Conservation (phyloP, 306 rosid species). For the Vicia faba region DNA sequence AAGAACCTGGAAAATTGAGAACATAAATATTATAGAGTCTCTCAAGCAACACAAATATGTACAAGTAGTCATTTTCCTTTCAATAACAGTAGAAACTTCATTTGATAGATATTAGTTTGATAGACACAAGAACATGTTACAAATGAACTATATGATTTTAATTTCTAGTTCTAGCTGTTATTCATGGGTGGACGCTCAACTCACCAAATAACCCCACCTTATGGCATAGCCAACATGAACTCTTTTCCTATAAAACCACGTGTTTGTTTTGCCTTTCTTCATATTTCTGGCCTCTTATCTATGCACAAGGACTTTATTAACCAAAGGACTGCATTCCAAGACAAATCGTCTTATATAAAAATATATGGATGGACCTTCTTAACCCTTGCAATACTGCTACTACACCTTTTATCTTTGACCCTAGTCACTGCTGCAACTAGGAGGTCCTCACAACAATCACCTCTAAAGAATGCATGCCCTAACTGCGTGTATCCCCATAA, state of each 20-base stretch:
- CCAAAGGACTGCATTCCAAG: constrained; percentile 14
- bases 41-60: constrained; percentile 31
- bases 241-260: neutral
- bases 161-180: constrained; percentile 10
- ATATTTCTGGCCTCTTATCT: neutral
- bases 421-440: no score
- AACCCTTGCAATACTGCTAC: neutral
- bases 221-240: constrained; percentile 20
- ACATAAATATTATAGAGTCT: constrained; percentile 28
- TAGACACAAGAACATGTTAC: constrained; percentile 26
- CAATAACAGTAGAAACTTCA: constrained; percentile 7
- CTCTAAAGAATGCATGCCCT: no score
- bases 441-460: no score
- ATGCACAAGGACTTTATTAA: neutral
- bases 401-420: no score
- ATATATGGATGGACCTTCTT: constrained; percentile 12
- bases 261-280: constrained; percentile 15
- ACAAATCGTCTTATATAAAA: constrained; percentile 13
- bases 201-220: constrained; percentile 18
- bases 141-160: constrained; percentile 22
- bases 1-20: constrained; percentile 60
- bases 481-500: no score
- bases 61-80: constrained; percentile 17
- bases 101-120: constrained; percentile 33
- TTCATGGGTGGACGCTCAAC: constrained; percentile 24